Evolutionary conservation across 1,284 basidiomycete species (phyloP), one percentile per base, ranked within the genome.

Genomic region (Chondrostereum purpureum): DNA sequence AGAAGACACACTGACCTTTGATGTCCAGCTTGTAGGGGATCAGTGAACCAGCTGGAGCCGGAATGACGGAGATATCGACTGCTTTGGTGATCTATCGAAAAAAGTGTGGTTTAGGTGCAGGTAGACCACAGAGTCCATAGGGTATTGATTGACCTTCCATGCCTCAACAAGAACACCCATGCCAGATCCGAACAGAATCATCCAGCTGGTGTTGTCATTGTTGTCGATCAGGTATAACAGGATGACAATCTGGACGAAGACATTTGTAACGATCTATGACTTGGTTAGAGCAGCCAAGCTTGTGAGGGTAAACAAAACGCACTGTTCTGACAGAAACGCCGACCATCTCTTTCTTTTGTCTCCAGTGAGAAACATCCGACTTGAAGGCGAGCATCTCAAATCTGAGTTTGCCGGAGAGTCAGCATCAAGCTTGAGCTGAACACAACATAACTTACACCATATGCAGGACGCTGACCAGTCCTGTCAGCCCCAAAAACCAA

Each of bases 321-420:
- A 87, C 85, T n/a, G n/a, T n/a, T n/a, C 85, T 76, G 53, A 90
- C 75, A 48, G 88, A 90, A 17, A 90, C 85, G n/a, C 87, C 87
- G 44, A 82, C 80, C 65, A 90, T 78, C 58, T 90, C 88, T 50
- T 94, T 85, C 70, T 88, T 95, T 55, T 92, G 82, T 42, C 90
- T 77, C 94, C 94, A 98, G 65, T 98, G 94, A 23, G 83, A 79
- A 39, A 99, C 91, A 58, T 98, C 94, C 23, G 81, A 87, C 59
- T 87, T 91, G 77, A 97, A 97, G 2, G 93, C 93, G 39, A 96
- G 70, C 78, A 96, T 89, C 68, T 96, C 92, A 62, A 95, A 95
- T 23, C 86, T 88, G 51, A n/a, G 14, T 17, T 49, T n/a, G 45
- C 39, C 31, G 27, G 19, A 47, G 37, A 34, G 6, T 12, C 43